Conservation (phyloP, 2,329 filamentous ascomycete genomes). For the Phyllosticta citriasiana region DNA sequence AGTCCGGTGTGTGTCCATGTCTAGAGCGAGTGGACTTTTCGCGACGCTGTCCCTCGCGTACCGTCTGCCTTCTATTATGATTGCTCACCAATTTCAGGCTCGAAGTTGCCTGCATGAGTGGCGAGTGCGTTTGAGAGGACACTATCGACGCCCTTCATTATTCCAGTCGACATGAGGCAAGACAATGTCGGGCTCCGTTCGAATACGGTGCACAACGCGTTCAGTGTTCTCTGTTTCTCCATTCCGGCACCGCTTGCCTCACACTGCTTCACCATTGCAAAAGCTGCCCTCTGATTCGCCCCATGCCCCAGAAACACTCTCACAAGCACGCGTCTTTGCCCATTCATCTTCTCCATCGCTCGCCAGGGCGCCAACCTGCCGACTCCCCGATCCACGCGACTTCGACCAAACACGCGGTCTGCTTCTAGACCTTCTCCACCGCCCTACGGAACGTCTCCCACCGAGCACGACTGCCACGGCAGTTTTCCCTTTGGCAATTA, state of each 20-base stretch:
- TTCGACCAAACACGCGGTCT: background rate
- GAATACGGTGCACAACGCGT: background rate
- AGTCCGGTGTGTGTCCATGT: too few species aligned
- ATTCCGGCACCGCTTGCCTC: background rate
- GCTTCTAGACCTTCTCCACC: background rate
- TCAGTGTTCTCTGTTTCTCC: background rate
- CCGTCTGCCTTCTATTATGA: too few species aligned
- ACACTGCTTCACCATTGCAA: background rate
- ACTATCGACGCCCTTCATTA: background rate
- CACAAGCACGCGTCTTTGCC: too few species aligned
- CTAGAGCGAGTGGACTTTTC: too few species aligned
- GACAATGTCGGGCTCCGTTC: background rate
- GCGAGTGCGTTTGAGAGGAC: too few species aligned
- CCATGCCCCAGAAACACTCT: background rate
- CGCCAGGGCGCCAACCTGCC: background rate
- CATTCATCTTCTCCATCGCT: too few species aligned
- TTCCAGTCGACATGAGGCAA: background rate
- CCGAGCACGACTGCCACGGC: background rate
- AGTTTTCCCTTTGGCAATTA: background rate
- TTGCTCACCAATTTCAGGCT: too few species aligned
- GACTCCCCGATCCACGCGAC: background rate
- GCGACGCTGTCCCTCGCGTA: too few species aligned
- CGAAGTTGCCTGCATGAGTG: too few species aligned
- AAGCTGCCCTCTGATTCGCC: background rate
- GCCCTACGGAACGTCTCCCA: background rate